Conservation (phyloP, 305 asterid species). For the Solanum aculeatissimum region DNA sequence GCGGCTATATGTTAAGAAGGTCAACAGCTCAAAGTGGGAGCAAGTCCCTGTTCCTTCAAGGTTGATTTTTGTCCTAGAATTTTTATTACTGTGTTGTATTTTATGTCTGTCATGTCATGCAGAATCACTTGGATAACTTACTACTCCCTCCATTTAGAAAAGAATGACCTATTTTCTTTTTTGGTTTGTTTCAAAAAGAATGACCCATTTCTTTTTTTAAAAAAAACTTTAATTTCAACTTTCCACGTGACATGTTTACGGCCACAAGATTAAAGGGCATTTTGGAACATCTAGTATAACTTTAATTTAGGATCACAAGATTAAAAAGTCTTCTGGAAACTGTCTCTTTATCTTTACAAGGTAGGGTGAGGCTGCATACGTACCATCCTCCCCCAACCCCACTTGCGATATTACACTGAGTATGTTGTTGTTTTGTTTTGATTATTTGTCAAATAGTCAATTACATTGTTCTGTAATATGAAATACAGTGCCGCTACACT, state of each 20-base stretch:
- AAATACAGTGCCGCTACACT: background rate
- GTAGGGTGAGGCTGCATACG: background rate
- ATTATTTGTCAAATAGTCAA: background rate
- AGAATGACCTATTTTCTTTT: no score
- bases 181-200: no score
- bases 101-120: background rate
- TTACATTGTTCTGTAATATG: background rate
- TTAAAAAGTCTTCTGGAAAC: background rate
- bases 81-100: background rate
- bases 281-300: no score
- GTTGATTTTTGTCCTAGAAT: slow-evolving; percentile 21
- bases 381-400: background rate
- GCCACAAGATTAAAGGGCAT: no score
- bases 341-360: background rate
- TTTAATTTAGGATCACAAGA: no score
- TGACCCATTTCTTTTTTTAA: no score
- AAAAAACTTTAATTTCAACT: no score
- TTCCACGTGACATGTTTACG: no score
- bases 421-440: background rate
- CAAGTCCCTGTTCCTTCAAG: slow-evolving; percentile 74
- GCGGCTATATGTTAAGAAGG: slow-evolving; percentile 81
- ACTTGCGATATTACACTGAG: background rate
- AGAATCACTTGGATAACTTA: background rate
- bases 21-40: slow-evolving; percentile 69
- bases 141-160: no score